Percentiles rank a stretch among this genome's conserved stretches.
Evolutionary conservation across 2,329 filamentous ascomycete species (phyloP).

Genomic region (Helotiales sp.): DNA sequence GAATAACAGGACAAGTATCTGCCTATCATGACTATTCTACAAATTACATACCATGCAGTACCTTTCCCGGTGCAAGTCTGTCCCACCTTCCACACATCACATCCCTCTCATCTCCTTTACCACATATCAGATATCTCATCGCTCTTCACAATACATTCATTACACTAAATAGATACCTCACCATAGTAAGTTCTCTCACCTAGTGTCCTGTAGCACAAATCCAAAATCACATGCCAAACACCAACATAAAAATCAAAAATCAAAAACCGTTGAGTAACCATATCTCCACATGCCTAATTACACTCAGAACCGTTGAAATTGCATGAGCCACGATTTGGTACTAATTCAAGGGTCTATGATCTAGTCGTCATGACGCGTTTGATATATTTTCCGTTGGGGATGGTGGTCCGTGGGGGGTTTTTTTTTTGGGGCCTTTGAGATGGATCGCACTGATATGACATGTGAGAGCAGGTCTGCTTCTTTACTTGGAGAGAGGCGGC

Average conservation of each 20-base stretch:
- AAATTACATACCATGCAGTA: no score
- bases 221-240: neutral
- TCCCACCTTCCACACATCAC: no score
- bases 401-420: neutral
- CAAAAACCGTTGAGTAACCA: neutral
- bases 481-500: neutral
- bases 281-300: neutral
- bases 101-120: no score
- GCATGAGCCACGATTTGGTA: neutral
- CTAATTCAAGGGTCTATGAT: neutral
- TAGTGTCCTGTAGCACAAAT: no score
- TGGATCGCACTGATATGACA: neutral
- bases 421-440: no score
- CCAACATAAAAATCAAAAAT: neutral
- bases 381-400: constrained; percentile 4
- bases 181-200: no score
- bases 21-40: no score
- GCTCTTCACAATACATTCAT: no score
- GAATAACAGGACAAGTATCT: no score
- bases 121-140: no score
- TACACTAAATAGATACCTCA: no score
- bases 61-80: no score
- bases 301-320: neutral
- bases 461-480: neutral
- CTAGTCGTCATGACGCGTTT: constrained; percentile 1